Conservation (phyloP, 805 yeast species). For the Teunomyces gatunensis region DNA sequence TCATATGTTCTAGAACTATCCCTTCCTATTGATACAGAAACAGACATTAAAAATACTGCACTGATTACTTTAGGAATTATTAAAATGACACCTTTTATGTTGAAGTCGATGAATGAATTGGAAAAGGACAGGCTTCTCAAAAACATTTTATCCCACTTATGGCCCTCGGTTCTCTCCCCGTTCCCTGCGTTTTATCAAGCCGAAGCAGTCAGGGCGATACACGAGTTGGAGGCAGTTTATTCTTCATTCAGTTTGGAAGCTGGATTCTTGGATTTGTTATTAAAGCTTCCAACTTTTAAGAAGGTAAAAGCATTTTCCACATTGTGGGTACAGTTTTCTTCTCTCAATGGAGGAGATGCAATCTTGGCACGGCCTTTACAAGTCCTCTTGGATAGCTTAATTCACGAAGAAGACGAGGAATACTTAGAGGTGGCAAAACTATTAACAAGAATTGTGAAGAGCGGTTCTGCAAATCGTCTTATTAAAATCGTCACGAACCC, state of each 20-base stretch:
- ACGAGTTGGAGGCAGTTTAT: conserved; percentile 55
- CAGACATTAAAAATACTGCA: conserved; percentile 9
- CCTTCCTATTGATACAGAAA: conserved; percentile 1
- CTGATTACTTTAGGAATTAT: conserved; percentile 44
- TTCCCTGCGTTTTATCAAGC: conserved; percentile 58
- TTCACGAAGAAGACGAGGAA: conserved; percentile 41
- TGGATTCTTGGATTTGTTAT: conserved; percentile 56
- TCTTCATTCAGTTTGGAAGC: conserved; percentile 67
- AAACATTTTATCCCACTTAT: conserved; percentile 45
- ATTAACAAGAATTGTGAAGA: conserved; percentile 41
- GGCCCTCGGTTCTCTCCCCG: conserved; percentile 51
- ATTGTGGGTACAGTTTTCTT: conserved; percentile 70
- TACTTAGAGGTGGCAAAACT: conserved; percentile 47
- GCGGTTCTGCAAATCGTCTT: conserved; percentile 60
- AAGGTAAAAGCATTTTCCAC: conserved; percentile 57
- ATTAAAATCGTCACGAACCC: conserved; percentile 60
- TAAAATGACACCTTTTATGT: conserved; percentile 36
- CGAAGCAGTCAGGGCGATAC: conserved; percentile 65
- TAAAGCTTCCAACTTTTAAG: conserved; percentile 30
- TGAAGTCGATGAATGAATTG: conserved; percentile 22
- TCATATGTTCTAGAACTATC: conserved; percentile 11
- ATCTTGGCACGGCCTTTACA: conserved; percentile 63
- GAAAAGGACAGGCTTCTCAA: conserved; percentile 41
- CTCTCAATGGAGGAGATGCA: conserved; percentile 46
- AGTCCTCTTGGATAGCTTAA: conserved; percentile 63